Base-by-base conservation (phyloP, 345 rosid species). In the Chamaenerion angustifolium region DNA sequence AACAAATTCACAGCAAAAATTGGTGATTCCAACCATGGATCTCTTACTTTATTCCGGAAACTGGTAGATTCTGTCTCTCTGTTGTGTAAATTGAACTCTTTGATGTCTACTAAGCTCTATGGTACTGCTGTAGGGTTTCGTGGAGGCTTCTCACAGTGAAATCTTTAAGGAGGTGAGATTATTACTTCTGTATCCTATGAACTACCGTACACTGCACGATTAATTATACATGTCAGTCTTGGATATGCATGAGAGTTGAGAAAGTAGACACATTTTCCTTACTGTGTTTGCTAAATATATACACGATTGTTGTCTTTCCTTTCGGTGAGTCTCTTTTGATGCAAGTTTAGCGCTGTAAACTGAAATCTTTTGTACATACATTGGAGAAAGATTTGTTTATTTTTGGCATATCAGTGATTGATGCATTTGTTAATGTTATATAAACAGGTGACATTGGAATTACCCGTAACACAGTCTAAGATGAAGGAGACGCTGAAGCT, bases 161-260 rank as follows among this genome's bases (percentile, higher is more conserved):
- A 64, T 84, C 56, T 92, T 87, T 66, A 77, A 83, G 67, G 96
- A 92, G 90, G 96, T 92, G 58, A 71, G 72, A 56, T 19, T 46
- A 45, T 11, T 55, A 16, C 46, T 37, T 9, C 8, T 45, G 7
- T 27, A 3, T 16, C 4, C n/a, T 43, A 46, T 31, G 13, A 55
- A 14, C 58, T 45, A 43, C 9, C 37, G 17, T 37, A 45, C 15
- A 15, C 44, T 11, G 9, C 3, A 13, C 8, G 0, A 54, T 18
- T 43, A 0, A 54, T 18, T 43, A 11, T 14, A 13, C 27, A 42
- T n/a, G 8, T 6, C 13, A 40, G 13, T 21, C 25, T 21, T 21
- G 2, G 25, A 21, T 21, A 4, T 21, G 25, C 3, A 21, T 21
- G 25, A 21, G 25, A 21, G 0, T 31, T 31, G 37, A 31, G 8